Evolutionary conservation across 2,329 filamentous ascomycete species (phyloP), one percentile per base, ranked within the genome.

Genomic region (Erysiphe pulchra): DNA sequence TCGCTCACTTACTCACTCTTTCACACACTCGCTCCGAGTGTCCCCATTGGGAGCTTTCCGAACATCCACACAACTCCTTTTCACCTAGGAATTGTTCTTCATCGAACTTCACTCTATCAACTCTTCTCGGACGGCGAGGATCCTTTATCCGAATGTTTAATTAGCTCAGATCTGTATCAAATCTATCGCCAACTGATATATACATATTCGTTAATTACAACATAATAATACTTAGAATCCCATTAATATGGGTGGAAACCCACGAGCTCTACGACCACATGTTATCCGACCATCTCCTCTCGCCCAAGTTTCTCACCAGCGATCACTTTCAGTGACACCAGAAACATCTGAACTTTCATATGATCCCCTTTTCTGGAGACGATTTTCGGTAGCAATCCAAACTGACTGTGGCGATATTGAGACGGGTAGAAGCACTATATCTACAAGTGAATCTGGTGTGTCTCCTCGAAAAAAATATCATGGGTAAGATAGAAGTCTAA

Each of bases 361-460:
- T n/a, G 57, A 59, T 49, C 56, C 57, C 1, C 44, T 50, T 36
- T 59, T 59, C 45, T 60, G 57, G 57, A 58, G 57, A 46, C 47
- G 56, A 12, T 60, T 60, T 46, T 56, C 54, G 8, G 50, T 50
- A 18, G 56, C 57, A 2, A 52, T 57, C 1, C 57, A 59, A 39
- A 46, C 47, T 40, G 49, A 52, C 9, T 54, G 57, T 40, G 52
- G 50, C 3, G 55, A 55, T 36, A 28, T 50, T n/a, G 54, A 53
- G 45, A 48, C 28, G 18, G 49, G 46, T 36, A 53, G 48, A 48
- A 38, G 44, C 14, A 30, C 16, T 20, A 39, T 33, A 28, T 24
- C 17, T 18, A 16, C 20, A 9, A 45, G 34, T 17, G 34, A 45
- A 9, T 42, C 34, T 8, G 17, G 40, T 24, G 40, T 18, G 16